Base-by-base conservation (phyloP, 306 rosid genomes). In the Fragaria vesca region DNA sequence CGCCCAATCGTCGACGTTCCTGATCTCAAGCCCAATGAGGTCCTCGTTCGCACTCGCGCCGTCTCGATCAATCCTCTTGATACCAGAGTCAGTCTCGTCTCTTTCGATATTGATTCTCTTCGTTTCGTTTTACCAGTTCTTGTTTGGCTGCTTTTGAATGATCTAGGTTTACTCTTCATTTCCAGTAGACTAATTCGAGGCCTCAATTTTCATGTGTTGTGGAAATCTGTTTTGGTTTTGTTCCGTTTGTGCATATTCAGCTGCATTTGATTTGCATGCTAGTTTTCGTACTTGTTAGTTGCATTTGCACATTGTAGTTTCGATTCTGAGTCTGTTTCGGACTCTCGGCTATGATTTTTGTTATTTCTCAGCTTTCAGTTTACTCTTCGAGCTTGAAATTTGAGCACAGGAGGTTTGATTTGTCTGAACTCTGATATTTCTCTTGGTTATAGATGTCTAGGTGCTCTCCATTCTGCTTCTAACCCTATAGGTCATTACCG, bases 51-150 rank as follows among this genome's bases (percentile, higher is more conserved):
- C 36, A 42, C 98, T 76, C 91, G 87, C 54, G 98, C 98, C 45
- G 97, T 89, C 80, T 86, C 97, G 76, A 46, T 95, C 80, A 95
- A 95, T 46, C 97, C 97, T 36, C 85, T 95, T 10, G 97, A 95
- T 72, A 89, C 93, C 7, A 81, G 98, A 73, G 98, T 94, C 61
- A 81, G 97, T 71, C 26, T 6, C 40, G 15, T 65, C 32, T 11
- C 18, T 51, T 9, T 0, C 8, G 7, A 13, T 30, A 45, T 78
- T n/a, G 17, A 42, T 57, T 17, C 21, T 66, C 12, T 34, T 18
- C 36, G 51, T 70, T 65, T 79, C 30, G 52, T 60, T 61, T 1
- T 3, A 38, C 1, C 5, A 5, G 7, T 8, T 38, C 42, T 38
- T 7, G 3, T 32, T 32, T 38, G 42, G 17, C 69, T 40, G 71